These are phyloP conservation scores for Epichloe gansuensis DNA, from an alignment of 2,329 filamentous ascomycete genomes.

Conservation along the genomic window DNA sequence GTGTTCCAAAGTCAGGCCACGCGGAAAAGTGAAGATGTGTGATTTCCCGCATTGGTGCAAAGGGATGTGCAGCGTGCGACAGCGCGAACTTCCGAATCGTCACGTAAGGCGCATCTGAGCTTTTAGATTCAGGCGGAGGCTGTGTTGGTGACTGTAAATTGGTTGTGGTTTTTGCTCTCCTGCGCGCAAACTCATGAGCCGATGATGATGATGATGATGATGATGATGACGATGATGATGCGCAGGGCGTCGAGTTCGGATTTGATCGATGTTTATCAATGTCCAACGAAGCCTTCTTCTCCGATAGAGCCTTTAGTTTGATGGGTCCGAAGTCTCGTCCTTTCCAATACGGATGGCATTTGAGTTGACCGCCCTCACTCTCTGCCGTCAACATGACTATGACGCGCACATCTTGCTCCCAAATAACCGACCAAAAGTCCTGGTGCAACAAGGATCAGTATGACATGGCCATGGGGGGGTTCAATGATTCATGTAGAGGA, in stretches of 20 bases:
- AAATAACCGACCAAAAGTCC: constrained; percentile 97
- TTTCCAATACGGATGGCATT: constrained; percentile 91
- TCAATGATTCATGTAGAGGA: neutral
- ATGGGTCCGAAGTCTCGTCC: constrained; percentile 65
- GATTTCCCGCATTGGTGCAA: constrained; percentile 77
- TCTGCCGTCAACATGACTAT: constrained; percentile 96
- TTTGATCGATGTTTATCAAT: constrained; percentile 39
- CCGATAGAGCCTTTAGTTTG: constrained; percentile 62
- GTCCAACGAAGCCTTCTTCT: constrained; percentile 71
- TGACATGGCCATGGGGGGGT: neutral
- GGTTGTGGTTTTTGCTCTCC: constrained; percentile 42
- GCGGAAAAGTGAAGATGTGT: constrained; percentile 88
- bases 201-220: neutral
- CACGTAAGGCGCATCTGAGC: constrained; percentile 56
- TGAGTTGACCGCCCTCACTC: constrained; percentile 81
- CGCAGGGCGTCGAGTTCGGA: constrained; percentile 16
- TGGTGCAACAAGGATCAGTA: constrained; percentile 19
- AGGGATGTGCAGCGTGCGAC: constrained; percentile 63
- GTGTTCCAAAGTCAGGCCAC: constrained; percentile 96
- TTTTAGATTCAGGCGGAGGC: constrained; percentile 13
- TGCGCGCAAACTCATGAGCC: constrained; percentile 29
- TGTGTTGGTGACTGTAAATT: constrained; percentile 24
- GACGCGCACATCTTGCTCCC: constrained; percentile 91
- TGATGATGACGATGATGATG: constrained; percentile 5
- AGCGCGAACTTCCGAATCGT: constrained; percentile 79